Conservation (phyloP, 2,329 filamentous ascomycete genomes). For the Parastagonospora nodorum region DNA sequence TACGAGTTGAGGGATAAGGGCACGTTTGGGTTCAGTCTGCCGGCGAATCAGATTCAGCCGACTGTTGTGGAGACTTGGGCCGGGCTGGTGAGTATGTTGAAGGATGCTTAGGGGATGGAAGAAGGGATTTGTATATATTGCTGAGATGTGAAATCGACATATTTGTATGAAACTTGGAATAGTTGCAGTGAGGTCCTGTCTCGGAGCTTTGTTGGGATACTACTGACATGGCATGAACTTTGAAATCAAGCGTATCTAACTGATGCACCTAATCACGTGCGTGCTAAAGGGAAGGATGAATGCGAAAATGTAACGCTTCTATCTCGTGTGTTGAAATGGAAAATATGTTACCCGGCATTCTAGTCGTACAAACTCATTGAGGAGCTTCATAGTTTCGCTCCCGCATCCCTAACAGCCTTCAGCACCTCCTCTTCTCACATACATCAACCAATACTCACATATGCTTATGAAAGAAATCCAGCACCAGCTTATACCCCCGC, state of each 20-base stretch:
- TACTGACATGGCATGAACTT: too few relatives aligned
- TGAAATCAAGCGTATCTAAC: too few relatives aligned
- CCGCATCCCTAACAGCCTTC: constrained; percentile 21
- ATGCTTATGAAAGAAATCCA: constrained; percentile 59
- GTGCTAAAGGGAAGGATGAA: too few relatives aligned
- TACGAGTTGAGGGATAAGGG: constrained; percentile 57
- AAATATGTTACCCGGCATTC: not conserved
- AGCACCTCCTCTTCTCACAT: constrained; percentile 8
- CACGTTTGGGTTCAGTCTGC: constrained; percentile 54
- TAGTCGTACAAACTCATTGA: not conserved
- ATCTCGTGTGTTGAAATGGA: not conserved
- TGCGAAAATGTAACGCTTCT: too few relatives aligned
- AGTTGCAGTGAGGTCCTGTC: too few relatives aligned
- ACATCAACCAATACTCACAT: constrained; percentile 48
- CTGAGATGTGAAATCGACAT: too few relatives aligned
- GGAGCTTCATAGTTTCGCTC: constrained; percentile 19
- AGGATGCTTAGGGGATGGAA: constrained; percentile 14
- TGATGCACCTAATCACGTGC: too few relatives aligned
- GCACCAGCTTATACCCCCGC: constrained; percentile 54
- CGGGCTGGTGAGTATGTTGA: constrained; percentile 41
- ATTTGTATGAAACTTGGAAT: too few relatives aligned
- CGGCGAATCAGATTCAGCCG: constrained; percentile 55
- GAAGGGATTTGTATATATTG: too few relatives aligned
- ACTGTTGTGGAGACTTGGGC: constrained; percentile 55
- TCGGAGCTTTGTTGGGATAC: too few relatives aligned